Evolutionary conservation across 2,329 filamentous ascomycete genomes (phyloP).

Genomic region (Nigrospora sphaerica): DNA sequence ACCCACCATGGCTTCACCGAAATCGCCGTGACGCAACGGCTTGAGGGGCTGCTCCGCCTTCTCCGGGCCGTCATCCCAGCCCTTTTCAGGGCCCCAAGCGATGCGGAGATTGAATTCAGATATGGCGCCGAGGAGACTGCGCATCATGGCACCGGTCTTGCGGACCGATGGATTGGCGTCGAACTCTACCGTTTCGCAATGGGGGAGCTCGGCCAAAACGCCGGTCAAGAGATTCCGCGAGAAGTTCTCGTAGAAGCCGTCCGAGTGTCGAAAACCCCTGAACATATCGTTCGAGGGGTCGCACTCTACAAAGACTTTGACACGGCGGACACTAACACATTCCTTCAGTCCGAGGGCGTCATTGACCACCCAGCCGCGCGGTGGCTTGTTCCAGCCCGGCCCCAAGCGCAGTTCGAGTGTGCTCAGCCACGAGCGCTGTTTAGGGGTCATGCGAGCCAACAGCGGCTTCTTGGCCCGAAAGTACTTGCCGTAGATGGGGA

Average conservation of each 20-base stretch:
- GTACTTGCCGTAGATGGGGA: constrained; percentile 57
- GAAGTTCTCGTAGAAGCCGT: constrained; percentile 66
- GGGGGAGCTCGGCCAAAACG: constrained; percentile 51
- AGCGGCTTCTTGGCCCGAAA: constrained; percentile 70
- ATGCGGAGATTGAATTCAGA: constrained; percentile 42
- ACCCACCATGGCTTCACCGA: background rate
- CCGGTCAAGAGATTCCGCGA: constrained; percentile 47
- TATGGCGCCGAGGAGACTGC: constrained; percentile 47
- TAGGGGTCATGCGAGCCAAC: constrained; percentile 55
- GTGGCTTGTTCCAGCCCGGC: constrained; percentile 65
- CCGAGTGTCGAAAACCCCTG: constrained; percentile 57
- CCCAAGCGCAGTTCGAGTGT: constrained; percentile 65
- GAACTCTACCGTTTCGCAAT: constrained; percentile 54
- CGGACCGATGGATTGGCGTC: constrained; percentile 62
- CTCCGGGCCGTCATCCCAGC: constrained; percentile 52
- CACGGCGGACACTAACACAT: constrained; percentile 47
- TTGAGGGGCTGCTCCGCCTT: constrained; percentile 19
- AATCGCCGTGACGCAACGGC: constrained; percentile 5
- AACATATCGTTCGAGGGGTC: constrained; percentile 65
- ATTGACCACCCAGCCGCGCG: constrained; percentile 63
- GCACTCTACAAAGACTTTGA: constrained; percentile 65
- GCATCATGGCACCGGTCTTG: constrained; percentile 58
- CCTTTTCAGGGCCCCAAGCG: constrained; percentile 61
- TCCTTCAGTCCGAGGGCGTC: constrained; percentile 55
- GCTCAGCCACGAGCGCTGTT: constrained; percentile 53